Evolutionary conservation across 129 eudicot genomes (phyloP).

Genomic region (Artemisia tridentata): DNA sequence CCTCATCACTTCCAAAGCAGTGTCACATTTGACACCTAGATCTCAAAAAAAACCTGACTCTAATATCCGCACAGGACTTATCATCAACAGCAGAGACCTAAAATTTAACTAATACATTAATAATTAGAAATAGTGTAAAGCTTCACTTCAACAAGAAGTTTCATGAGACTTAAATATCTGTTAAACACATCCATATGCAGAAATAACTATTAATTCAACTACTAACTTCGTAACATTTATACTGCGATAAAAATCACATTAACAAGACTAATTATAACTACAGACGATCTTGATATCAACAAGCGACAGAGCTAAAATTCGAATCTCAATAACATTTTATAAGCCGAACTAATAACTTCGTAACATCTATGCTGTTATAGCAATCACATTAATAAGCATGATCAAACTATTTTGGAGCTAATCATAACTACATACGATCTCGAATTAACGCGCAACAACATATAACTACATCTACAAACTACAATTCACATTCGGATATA

Average conservation of each 20-base stretch:
- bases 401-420: constrained; percentile 17
- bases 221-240: not conserved
- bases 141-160: not conserved
- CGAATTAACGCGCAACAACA: not conserved
- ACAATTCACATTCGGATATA: not conserved
- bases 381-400: constrained; percentile 1
- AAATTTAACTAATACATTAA: not conserved
- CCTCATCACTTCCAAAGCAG: constrained; percentile 2
- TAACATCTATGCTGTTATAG: not conserved
- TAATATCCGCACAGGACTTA: not conserved
- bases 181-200: not conserved
- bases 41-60: not conserved
- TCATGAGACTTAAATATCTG: not conserved
- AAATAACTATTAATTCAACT: not conserved
- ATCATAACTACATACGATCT: not conserved
- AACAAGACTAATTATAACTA: not conserved
- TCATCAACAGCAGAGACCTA: not conserved
- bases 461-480: not conserved
- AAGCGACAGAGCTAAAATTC: not conserved
- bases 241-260: not conserved
- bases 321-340: too few relatives aligned
- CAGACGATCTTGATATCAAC: not conserved
- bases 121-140: too few relatives aligned
- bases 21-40: constrained; percentile 7
- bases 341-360: not conserved